Evolutionary conservation across 176 grass and related monocot genomes (phyloP).

Genomic region (Calamus simplicifolius): DNA sequence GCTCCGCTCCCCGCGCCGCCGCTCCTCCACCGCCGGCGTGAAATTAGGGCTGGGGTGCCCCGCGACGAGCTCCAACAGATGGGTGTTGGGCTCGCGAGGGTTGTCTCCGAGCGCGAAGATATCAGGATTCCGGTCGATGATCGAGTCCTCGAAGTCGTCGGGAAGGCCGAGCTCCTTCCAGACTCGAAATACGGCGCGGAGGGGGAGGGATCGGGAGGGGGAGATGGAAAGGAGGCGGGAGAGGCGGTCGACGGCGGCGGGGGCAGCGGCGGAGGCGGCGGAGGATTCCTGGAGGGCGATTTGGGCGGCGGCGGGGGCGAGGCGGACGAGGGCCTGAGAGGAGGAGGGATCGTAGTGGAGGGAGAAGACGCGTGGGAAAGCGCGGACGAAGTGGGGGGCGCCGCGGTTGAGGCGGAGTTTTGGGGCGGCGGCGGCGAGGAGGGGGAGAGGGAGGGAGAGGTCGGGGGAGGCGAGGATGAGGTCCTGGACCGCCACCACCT

Average conservation of each 20-base stretch:
- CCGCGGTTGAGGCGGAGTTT: conserved; percentile 50
- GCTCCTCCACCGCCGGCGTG: conserved; percentile 22
- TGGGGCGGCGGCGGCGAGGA: conserved; percentile 38
- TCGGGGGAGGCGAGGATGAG: conserved; percentile 41
- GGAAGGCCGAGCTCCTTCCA: conserved; percentile 82
- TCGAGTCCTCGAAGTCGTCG: conserved; percentile 61
- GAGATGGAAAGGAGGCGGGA: conserved; percentile 58
- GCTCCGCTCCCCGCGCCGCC: conserved; percentile 20
- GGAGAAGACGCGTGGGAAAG: conserved; percentile 64
- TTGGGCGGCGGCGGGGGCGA: conserved; percentile 34
- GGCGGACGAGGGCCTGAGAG: conserved; percentile 38
- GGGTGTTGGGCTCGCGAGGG: conserved; percentile 43
- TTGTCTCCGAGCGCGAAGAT: conserved; percentile 46
- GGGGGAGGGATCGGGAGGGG: conserved; percentile 35
- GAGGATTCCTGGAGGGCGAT: conserved; percentile 31
- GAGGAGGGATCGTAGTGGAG: conserved; percentile 19
- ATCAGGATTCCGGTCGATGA: conserved; percentile 33
- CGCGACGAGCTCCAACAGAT: conserved; percentile 49
- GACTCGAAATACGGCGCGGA: conserved; percentile 65
- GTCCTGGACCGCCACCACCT: conserved; percentile 51
- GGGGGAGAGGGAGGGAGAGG: conserved; percentile 31
- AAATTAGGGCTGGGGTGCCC: conserved; percentile 6
- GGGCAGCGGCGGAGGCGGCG: background rate
- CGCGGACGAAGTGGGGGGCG: conserved; percentile 55
- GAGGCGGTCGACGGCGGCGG: conserved; percentile 21